These are phyloP conservation scores for Gossypium aridum DNA, from an alignment of 441 rosid species.

Conservation along the genomic window DNA sequence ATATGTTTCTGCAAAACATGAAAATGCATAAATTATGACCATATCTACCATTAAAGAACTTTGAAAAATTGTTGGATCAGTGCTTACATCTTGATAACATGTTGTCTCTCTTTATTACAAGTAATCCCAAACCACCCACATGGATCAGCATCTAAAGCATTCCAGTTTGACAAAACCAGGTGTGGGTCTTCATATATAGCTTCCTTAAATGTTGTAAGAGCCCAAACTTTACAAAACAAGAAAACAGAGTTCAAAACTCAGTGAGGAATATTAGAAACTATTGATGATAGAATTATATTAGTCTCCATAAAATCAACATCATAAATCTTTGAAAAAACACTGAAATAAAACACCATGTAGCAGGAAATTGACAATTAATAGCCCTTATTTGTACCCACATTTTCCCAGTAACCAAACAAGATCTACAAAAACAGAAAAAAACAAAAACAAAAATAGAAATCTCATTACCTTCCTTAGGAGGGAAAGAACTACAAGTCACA, in stretches of 20 bases:
- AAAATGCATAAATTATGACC: background rate
- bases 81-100: slow-evolving; percentile 75
- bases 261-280: background rate
- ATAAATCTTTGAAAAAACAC: background rate
- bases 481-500: slow-evolving; percentile 44
- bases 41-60: background rate
- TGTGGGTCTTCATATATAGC: slow-evolving; percentile 79
- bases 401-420: slow-evolving; percentile 34
- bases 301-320: slow-evolving; percentile 10
- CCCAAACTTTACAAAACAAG: slow-evolving; percentile 40
- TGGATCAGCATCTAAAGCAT: slow-evolving; percentile 72
- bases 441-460: background rate
- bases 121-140: slow-evolving; percentile 74
- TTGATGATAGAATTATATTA: background rate
- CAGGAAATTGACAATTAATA: background rate
- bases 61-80: background rate
- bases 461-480: slow-evolving; percentile 58
- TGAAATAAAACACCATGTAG: background rate
- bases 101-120: slow-evolving; percentile 57
- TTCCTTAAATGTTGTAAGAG: slow-evolving; percentile 73
- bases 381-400: slow-evolving; percentile 10
- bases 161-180: slow-evolving; percentile 72
- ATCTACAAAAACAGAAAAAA: slow-evolving; percentile 32
- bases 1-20: slow-evolving; percentile 60
- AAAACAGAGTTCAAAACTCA: slow-evolving; percentile 13